These are phyloP conservation scores for Microthyrium microscopicum DNA, from an alignment of 2,329 filamentous ascomycete genomes.

Conservation along the genomic window DNA sequence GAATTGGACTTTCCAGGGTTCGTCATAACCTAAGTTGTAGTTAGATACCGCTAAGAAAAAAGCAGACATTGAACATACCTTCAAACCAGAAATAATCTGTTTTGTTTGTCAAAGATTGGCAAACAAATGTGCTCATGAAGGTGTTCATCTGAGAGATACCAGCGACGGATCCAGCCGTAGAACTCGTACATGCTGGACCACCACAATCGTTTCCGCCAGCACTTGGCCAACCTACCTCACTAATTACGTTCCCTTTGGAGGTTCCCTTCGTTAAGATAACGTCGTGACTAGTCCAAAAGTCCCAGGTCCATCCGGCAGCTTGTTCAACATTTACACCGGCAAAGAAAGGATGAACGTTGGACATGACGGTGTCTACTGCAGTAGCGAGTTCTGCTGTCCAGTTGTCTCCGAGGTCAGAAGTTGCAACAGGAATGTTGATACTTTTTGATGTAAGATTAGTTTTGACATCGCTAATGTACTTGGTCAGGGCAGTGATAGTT, in stretches of 20 bases:
- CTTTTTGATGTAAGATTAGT: conserved; percentile 51
- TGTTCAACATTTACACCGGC: conserved; percentile 52
- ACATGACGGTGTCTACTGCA: conserved; percentile 78
- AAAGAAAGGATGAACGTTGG: conserved; percentile 95
- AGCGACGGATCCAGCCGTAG: conserved; percentile 51
- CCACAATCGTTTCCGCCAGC: conserved; percentile 68
- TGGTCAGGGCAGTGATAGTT: conserved; percentile 44
- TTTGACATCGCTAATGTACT: conserved; percentile 50
- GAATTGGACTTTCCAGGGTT: conserved; percentile 78
- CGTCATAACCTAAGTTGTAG: conserved; percentile 54
- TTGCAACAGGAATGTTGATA: conserved; percentile 62
- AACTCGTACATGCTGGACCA: conserved; percentile 37
- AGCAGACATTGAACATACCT: conserved; percentile 15
- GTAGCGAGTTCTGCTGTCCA: conserved; percentile 57
- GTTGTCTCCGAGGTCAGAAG: conserved; percentile 75
- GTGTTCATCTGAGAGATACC: conserved; percentile 65
- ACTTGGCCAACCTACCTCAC: conserved; percentile 83
- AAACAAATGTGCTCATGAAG: conserved; percentile 80
- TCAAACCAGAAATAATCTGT: conserved; percentile 96
- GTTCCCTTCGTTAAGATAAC: conserved; percentile 42
- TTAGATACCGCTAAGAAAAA: background rate
- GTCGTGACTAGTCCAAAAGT: conserved; percentile 63
- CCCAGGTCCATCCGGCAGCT: conserved; percentile 65
- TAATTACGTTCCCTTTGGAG: conserved; percentile 60
- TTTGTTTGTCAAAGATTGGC: conserved; percentile 58